Percentiles rank a stretch among this genome's conserved stretches.
phyloP scores from a whole-genome alignment of 2,329 filamentous ascomycete species.

The Fusarium luffae region DNA sequence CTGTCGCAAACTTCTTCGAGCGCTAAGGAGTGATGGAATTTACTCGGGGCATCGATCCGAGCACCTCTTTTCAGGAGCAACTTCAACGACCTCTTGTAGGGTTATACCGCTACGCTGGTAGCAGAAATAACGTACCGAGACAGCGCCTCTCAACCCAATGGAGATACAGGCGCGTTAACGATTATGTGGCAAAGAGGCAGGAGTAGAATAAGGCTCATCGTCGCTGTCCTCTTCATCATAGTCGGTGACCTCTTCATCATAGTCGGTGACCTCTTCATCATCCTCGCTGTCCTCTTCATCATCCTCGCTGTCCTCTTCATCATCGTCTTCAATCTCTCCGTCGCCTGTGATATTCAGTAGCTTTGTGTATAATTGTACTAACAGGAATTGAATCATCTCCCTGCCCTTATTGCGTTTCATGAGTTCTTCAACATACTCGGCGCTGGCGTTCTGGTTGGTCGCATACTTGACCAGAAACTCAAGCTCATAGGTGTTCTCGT shows the following conservation, averaged over 20 bases:
- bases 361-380: not conserved
- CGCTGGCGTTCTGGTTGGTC: not conserved
- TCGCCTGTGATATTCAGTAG: not conserved
- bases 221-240: too few species aligned
- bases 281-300: too few species aligned
- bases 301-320: too few species aligned
- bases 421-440: not conserved
- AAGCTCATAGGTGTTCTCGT: not conserved
- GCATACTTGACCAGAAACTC: constrained; percentile 12
- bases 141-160: too few species aligned
- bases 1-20: not conserved
- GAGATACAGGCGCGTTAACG: too few species aligned
- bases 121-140: too few species aligned
- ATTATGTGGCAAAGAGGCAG: too few species aligned
- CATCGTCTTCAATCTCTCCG: not conserved
- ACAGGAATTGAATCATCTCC: not conserved
- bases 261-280: too few species aligned
- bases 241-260: too few species aligned
- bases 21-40: not conserved
- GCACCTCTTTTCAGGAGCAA: not conserved
- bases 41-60: not conserved
- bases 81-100: too few species aligned
- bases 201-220: too few species aligned
- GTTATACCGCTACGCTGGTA: not conserved
- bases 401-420: not conserved